A percentile compares a stretch with the other conserved stretches of the same genome.
Conservation (phyloP, 176 grass and related monocot species). For the Oryza rufipogon region DNA sequence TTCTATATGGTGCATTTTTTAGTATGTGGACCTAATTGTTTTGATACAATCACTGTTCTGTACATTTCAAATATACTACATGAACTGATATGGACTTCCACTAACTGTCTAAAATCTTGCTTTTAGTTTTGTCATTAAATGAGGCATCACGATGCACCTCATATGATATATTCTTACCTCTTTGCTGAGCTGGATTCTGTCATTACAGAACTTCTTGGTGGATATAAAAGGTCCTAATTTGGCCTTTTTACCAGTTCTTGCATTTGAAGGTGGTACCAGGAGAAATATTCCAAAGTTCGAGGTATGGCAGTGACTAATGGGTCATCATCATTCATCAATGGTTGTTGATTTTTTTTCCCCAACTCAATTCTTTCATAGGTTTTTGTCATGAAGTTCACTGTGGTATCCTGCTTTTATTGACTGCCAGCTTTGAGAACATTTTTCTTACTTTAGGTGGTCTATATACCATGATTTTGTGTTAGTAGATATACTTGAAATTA, state of each 20-base stretch:
- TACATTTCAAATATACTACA: slow-evolving; percentile 7
- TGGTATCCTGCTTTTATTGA: neutral
- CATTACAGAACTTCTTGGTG: slow-evolving; percentile 88
- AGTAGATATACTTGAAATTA: neutral
- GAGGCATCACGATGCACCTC: neutral
- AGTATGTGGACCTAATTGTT: neutral
- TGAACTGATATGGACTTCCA: slow-evolving; percentile 6
- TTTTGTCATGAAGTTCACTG: slow-evolving; percentile 18
- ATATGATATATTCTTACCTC: slow-evolving; percentile 30
- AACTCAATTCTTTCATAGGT: neutral
- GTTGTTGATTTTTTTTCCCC: neutral
- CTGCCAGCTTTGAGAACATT: neutral
- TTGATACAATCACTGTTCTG: neutral
- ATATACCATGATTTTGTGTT: neutral
- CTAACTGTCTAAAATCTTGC: neutral
- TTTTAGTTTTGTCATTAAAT: slow-evolving; percentile 26
- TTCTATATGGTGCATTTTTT: slow-evolving; percentile 12
- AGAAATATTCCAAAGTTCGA: slow-evolving; percentile 95
- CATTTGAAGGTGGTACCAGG: slow-evolving; percentile 96
- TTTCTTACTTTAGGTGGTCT: neutral
- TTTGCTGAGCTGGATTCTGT: slow-evolving; percentile 13
- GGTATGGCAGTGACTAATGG: slow-evolving; percentile 49
- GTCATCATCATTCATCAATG: neutral
- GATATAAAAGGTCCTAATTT: slow-evolving; percentile 89
- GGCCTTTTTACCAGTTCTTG: slow-evolving; percentile 76